Conservation (phyloP, 805 yeast genomes). For the Teunomyces stri region DNA sequence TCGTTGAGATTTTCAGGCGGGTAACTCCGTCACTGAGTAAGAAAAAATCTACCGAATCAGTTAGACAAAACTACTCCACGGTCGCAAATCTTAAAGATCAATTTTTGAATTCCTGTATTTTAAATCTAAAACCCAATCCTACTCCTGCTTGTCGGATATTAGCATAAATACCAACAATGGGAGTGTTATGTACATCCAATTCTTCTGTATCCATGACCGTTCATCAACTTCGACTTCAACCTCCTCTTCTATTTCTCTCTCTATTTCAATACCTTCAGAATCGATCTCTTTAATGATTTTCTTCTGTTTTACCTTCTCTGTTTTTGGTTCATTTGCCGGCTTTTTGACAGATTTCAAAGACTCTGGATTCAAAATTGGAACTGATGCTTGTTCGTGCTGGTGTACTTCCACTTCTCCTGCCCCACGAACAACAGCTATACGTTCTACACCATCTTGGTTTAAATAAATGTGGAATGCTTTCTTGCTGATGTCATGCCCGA, state of each 20-base stretch:
- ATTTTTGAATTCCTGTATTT: neutral
- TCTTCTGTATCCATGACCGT: slow-evolving; percentile 53
- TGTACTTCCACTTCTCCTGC: slow-evolving; percentile 6
- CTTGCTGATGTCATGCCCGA: neutral
- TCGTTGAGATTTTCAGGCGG: slow-evolving; percentile 1
- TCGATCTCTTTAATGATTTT: slow-evolving; percentile 17
- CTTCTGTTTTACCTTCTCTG: slow-evolving; percentile 14
- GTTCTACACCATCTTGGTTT: slow-evolving; percentile 1
- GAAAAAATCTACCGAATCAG: neutral
- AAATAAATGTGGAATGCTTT: slow-evolving; percentile 4
- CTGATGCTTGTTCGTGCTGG: slow-evolving; percentile 15
- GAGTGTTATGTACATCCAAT: slow-evolving; percentile 62
- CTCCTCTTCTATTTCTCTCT: slow-evolving; percentile 18
- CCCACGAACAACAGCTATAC: slow-evolving; percentile 6
- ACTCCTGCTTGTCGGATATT: slow-evolving; percentile 17
- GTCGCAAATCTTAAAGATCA: no score
- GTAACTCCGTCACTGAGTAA: neutral
- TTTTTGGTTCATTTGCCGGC: slow-evolving; percentile 8
- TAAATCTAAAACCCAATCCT: neutral
- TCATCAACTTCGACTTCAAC: slow-evolving; percentile 22
- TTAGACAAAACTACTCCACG: no score
- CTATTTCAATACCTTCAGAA: slow-evolving; percentile 23
- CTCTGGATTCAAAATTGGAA: slow-evolving; percentile 30
- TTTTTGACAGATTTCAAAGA: slow-evolving; percentile 7
- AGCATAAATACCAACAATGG: slow-evolving; percentile 39